Base-by-base conservation (phyloP, 106 monocot species). In the Dendrobium nobile region DNA sequence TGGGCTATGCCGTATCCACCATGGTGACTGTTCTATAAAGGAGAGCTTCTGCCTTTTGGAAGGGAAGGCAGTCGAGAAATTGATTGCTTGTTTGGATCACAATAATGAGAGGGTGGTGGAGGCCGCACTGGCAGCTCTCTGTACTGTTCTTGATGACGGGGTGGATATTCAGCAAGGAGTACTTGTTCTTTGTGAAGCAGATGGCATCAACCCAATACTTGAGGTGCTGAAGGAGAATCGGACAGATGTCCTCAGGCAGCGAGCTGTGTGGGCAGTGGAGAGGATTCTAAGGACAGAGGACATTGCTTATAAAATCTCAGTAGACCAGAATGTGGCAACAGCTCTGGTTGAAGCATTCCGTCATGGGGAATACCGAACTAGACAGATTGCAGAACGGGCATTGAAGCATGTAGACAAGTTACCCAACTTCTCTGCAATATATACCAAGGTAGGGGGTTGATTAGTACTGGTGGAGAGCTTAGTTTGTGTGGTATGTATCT, bases 341-440 rank as follows among this genome's bases (percentile, higher is more conserved):
- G 97, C 97, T 18, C 79, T 97, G 18, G 97, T 97, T 11, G 94
- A 94, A 51, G 97, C 94, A 24, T 97, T 91, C 73, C 79, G 89
- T 73, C 87, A 92, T 73, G 89, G 92, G 16, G 97, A 97, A 77
- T 82, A 87, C 37, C 84, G 80, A 75, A 97, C 97, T 26, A 92
- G 84, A 76, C 97, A 94, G 78, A 88, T 92, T 24, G 97, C 97
- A 18, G 97, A 97, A 84, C 82, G 84, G 17, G 97, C 97, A 54
- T 68, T 97, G 47, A 94, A 94, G 76, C 88, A 91, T 73, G 81
- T 96, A 1, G 93, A 96, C 77, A 96, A 86, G 75, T 77, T 96
- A 77, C 96, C 96, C 3, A 96, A 92, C 48, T 96, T 96, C 81
- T 96, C 96, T 9, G 96, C 91, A 15, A 88, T 96, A 79, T 94